A percentile compares a stretch with the other conserved stretches of the same genome.
These are phyloP conservation scores for Gossypium davidsonii DNA, from an alignment of 441 rosid species.

Conservation along the genomic window DNA sequence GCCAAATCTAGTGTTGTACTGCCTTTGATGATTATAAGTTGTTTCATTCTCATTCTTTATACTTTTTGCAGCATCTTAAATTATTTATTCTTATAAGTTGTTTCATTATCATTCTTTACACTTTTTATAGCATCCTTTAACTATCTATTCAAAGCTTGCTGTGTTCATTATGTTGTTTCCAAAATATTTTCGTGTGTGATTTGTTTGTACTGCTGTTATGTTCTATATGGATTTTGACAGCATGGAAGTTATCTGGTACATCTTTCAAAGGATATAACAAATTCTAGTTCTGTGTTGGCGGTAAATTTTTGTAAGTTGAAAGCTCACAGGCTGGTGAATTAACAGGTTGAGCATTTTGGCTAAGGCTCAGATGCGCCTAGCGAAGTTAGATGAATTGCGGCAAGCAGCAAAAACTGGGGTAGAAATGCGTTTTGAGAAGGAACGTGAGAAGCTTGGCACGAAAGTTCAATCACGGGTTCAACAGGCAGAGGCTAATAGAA, in stretches of 20 bases:
- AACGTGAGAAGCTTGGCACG: constrained; percentile 78
- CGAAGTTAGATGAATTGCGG: constrained; percentile 79
- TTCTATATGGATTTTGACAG: not conserved
- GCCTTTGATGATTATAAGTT: not conserved
- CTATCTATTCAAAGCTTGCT: not conserved
- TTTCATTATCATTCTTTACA: not conserved
- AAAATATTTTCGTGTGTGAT: not conserved
- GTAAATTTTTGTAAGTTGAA: not conserved
- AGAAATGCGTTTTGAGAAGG: constrained; percentile 66
- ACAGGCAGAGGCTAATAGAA: constrained; percentile 85
- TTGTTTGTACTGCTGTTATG: not conserved
- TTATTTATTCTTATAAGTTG: not conserved
- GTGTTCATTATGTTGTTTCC: not conserved
- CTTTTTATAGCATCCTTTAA: not conserved
- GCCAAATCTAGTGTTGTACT: not conserved
- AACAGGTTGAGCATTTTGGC: constrained; percentile 72
- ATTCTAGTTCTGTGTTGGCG: not conserved
- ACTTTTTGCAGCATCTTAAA: not conserved
- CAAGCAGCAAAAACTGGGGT: constrained; percentile 88
- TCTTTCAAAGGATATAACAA: not conserved
- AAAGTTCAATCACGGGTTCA: constrained; percentile 75
- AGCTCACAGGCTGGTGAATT: not conserved
- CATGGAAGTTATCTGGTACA: not conserved
- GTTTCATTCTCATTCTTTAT: not conserved
- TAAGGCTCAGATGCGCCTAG: constrained; percentile 73